A percentile compares a stretch with the other conserved stretches of the same genome.
Conservation (phyloP, 208 protist genomes). For the Herpetomonas tarakana region DNA sequence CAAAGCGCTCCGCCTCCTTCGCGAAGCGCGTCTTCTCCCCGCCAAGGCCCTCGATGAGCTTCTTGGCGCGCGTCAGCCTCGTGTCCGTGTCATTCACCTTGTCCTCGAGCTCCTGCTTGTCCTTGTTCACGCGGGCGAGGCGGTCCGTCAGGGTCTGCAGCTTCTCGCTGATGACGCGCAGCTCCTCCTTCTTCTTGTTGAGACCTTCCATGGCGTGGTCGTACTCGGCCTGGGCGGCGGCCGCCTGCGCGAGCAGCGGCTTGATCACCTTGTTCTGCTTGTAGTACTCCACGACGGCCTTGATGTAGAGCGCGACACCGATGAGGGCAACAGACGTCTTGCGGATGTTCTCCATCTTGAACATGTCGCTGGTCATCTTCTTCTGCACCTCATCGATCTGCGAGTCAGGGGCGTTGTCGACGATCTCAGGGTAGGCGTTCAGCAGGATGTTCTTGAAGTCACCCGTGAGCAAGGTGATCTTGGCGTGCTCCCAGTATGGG, state of each 20-base stretch:
- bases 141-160: constrained; percentile 74
- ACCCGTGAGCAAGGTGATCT: constrained; percentile 75
- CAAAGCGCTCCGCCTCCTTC: constrained; percentile 75
- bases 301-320: constrained; percentile 96
- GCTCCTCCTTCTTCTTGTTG: constrained; percentile 91
- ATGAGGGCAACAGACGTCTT: constrained; percentile 89
- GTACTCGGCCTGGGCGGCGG: constrained; percentile 82
- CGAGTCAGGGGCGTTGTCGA: constrained; percentile 79
- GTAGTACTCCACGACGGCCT: constrained; percentile 97
- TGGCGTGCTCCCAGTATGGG: constrained; percentile 95
- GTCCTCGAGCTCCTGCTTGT: constrained; percentile 92
- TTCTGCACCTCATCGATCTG: constrained; percentile 95
- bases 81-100: constrained; percentile 92
- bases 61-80: constrained; percentile 93
- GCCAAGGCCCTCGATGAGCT: constrained; percentile 94
- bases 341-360: constrained; percentile 91
- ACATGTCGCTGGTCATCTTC: constrained; percentile 93
- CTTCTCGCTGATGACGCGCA: constrained; percentile 90
- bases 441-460: constrained; percentile 90
- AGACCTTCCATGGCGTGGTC: constrained; percentile 83
- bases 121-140: constrained; percentile 79
- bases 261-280: constrained; percentile 96
- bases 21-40: constrained; percentile 94
- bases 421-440: constrained; percentile 82
- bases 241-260: constrained; percentile 90